Evolutionary conservation across 108 stramenopile genomes (phyloP).

Genomic region (Skeletonema costatum): DNA sequence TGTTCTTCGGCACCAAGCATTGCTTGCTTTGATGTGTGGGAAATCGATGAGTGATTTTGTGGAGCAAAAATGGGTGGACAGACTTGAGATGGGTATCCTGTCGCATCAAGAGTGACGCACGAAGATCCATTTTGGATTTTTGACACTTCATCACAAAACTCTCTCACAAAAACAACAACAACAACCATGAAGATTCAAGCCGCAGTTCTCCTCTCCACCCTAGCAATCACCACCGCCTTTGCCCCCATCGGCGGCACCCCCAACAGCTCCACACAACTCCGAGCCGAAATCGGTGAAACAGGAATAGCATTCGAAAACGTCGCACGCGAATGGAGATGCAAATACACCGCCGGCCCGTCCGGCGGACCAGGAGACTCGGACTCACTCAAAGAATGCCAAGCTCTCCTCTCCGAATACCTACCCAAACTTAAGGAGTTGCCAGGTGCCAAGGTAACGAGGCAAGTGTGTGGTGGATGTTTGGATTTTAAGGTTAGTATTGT

Average conservation of each 20-base stretch:
- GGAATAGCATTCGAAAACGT: conserved; percentile 80
- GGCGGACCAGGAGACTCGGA: conserved; percentile 60
- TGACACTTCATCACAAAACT: not conserved
- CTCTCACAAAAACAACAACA: not conserved
- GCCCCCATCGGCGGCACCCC: conserved; percentile 5
- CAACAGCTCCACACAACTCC: conserved; percentile 13
- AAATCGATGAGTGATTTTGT: no score
- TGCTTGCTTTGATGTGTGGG: no score
- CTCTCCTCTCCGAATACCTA: conserved; percentile 56
- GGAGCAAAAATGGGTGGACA: no score
- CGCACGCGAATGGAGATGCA: conserved; percentile 84
- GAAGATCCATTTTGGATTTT: not conserved
- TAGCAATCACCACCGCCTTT: conserved; percentile 28
- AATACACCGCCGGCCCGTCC: conserved; percentile 48
- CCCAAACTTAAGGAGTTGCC: conserved; percentile 63
- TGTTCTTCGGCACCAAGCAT: no score
- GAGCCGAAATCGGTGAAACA: conserved; percentile 35
- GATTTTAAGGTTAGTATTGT: conserved; percentile 67
- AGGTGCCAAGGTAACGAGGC: conserved; percentile 63
- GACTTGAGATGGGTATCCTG: no score
- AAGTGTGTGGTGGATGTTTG: conserved; percentile 83
- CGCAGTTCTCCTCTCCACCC: conserved; percentile 4
- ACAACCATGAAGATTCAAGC: conserved; percentile 31
- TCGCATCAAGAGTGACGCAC: no score
- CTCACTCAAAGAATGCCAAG: conserved; percentile 68